These are phyloP conservation scores for Actinomortierella ambigua DNA, from an alignment of 371 early-diverging fungal genomes.

Conservation along the genomic window DNA sequence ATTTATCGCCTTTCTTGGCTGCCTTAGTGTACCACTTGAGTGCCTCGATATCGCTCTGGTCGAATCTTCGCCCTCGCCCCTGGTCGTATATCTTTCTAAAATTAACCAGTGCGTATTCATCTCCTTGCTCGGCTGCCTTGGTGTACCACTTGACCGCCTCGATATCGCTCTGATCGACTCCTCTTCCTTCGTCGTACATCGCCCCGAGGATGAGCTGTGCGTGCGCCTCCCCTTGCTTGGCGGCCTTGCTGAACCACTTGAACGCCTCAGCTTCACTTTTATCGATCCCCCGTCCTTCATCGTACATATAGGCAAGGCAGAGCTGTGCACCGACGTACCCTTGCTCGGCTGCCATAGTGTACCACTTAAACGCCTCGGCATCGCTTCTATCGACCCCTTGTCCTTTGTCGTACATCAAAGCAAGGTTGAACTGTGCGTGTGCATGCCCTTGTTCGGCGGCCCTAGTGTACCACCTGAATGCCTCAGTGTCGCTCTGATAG, in stretches of 20 bases:
- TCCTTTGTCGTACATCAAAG: slow-evolving; percentile 81
- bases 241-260: slow-evolving; percentile 70
- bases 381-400: slow-evolving; percentile 67
- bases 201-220: slow-evolving; percentile 85
- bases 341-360: slow-evolving; percentile 71
- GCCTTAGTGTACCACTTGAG: slow-evolving; percentile 74
- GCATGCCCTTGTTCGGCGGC: slow-evolving; percentile 79
- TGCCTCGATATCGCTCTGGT: slow-evolving; percentile 66
- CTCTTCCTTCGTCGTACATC: slow-evolving; percentile 85
- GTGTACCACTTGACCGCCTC: slow-evolving; percentile 77
- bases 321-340: slow-evolving; percentile 75
- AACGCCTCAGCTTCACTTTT: slow-evolving; percentile 70
- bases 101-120: slow-evolving; percentile 80
- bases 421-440: slow-evolving; percentile 84
- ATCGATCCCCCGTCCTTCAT: slow-evolving; percentile 79
- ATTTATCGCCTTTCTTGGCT: slow-evolving; percentile 67
- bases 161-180: slow-evolving; percentile 63
- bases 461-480: slow-evolving; percentile 73
- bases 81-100: slow-evolving; percentile 84
- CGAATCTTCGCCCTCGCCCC: slow-evolving; percentile 81
- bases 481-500: slow-evolving; percentile 63
- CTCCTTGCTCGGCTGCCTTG: slow-evolving; percentile 74
- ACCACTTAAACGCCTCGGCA: slow-evolving; percentile 80
- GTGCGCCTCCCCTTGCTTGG: slow-evolving; percentile 69
- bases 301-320: slow-evolving; percentile 76